phyloP scores from a whole-genome alignment of 1,284 basidiomycete genomes.

The Porphyrellus sp. region DNA sequence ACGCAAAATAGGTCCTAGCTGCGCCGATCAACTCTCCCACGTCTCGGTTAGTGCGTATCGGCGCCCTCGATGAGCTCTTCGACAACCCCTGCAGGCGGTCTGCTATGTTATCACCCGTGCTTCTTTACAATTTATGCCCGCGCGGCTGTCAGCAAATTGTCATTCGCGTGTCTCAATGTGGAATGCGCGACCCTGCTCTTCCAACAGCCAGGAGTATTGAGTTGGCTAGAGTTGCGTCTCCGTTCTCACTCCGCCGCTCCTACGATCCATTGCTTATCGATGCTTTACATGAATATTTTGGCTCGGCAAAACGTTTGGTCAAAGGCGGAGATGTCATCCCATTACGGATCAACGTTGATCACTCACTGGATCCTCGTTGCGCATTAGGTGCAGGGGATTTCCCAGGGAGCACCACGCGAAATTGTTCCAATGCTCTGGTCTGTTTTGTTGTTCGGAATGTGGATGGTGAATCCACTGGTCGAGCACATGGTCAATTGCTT shows the following conservation, averaged over 20 bases:
- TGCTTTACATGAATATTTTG: constrained; percentile 70
- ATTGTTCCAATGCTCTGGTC: constrained; percentile 42
- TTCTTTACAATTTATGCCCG: constrained; percentile 26
- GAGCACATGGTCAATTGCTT: constrained; percentile 38
- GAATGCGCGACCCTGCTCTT: constrained; percentile 35
- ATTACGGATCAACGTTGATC: constrained; percentile 62
- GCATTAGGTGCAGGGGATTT: constrained; percentile 11
- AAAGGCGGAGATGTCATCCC: constrained; percentile 82
- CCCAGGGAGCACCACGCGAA: neutral
- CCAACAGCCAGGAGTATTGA: constrained; percentile 75
- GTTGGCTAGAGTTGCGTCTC: constrained; percentile 82
- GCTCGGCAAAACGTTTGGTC: constrained; percentile 56
- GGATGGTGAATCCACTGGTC: constrained; percentile 56
- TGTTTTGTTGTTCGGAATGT: constrained; percentile 83
- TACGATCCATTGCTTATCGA: constrained; percentile 72
- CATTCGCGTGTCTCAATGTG: constrained; percentile 53
- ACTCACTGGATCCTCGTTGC: constrained; percentile 26
- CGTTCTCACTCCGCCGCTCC: constrained; percentile 68
- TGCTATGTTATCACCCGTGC: constrained; percentile 27
- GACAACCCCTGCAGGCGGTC: constrained; percentile 41
- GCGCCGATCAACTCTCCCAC: constrained; percentile 26
- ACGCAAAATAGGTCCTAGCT: constrained; percentile 26
- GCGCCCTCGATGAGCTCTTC: constrained; percentile 49
- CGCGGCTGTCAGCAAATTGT: constrained; percentile 13
- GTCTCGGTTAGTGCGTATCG: constrained; percentile 55